These are phyloP conservation scores for Suillus variegatus DNA, from an alignment of 768 basidiomycete genomes.

Conservation along the genomic window DNA sequence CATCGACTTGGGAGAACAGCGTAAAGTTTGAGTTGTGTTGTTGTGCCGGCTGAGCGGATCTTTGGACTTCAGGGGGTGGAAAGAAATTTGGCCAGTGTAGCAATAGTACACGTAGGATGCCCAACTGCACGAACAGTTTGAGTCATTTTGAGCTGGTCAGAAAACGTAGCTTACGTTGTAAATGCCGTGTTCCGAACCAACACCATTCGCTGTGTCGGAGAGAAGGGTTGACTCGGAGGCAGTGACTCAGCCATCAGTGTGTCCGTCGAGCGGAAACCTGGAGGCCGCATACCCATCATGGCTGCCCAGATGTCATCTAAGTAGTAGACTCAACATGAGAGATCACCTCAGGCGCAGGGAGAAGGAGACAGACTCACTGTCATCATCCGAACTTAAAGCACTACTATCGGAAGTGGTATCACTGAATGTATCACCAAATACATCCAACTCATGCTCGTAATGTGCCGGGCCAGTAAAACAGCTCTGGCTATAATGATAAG, in stretches of 20 bases:
- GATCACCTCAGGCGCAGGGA: neutral
- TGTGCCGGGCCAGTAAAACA: no score
- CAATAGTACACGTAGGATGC: slow-evolving; percentile 30
- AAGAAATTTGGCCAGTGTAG: slow-evolving; percentile 31
- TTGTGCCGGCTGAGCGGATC: neutral
- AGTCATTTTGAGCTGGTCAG: neutral
- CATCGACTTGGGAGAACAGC: slow-evolving; percentile 41
- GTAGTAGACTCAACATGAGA: neutral
- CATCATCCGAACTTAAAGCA: neutral
- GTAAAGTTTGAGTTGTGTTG: neutral
- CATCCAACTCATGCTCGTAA: no score
- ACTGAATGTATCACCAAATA: neutral
- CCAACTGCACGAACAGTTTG: slow-evolving; percentile 20
- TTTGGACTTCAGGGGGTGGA: slow-evolving; percentile 25
- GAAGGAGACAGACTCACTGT: neutral
- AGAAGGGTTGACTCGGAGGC: slow-evolving; percentile 25
- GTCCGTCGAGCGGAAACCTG: neutral
- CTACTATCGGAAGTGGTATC: neutral
- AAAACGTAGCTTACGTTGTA: slow-evolving; percentile 23
- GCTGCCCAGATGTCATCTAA: no score
- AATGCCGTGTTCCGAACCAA: slow-evolving; percentile 31
- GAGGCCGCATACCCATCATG: no score
- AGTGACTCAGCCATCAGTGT: neutral
- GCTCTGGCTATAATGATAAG: neutral
- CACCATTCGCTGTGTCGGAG: slow-evolving; percentile 23